Percentiles rank a stretch among this genome's conserved stretches.
Evolutionary conservation across 2,329 filamentous ascomycete species (phyloP).

Genomic region (Raffaelea deltoideospora): DNA sequence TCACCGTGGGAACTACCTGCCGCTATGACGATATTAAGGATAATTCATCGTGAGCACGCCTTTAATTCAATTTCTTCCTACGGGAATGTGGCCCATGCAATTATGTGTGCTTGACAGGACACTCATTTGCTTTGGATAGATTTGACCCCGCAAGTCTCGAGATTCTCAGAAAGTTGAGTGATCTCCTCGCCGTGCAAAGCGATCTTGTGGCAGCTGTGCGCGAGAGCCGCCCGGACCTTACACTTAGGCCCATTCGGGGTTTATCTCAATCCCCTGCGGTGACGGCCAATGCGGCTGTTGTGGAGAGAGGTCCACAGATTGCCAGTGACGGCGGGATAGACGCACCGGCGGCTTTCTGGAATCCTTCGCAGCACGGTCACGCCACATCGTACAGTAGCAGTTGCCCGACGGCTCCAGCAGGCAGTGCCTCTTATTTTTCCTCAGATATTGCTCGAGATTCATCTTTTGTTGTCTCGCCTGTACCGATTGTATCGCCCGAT

Average conservation of each 20-base stretch:
- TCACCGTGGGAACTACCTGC: background rate
- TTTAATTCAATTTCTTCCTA: too few species aligned
- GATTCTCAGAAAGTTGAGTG: background rate
- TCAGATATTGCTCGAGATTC: too few species aligned
- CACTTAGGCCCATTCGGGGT: background rate
- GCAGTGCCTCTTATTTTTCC: too few species aligned
- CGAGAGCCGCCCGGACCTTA: background rate
- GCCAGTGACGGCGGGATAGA: too few species aligned
- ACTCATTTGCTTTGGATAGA: background rate
- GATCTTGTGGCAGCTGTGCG: background rate
- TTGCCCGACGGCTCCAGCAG: background rate
- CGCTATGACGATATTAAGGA: background rate
- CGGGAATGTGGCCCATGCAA: background rate
- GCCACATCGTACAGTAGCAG: background rate
- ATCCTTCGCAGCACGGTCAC: background rate
- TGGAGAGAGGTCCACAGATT: too few species aligned
- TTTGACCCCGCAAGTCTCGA: background rate
- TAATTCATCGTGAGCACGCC: background rate
- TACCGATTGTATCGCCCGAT: background rate
- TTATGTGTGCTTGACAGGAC: background rate
- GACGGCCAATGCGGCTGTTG: background rate
- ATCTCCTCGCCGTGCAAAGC: background rate
- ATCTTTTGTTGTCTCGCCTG: background rate
- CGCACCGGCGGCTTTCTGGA: background rate
- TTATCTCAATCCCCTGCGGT: background rate